Base-by-base conservation (phyloP, 208 protist species). In the Leishmania lainsoni region DNA sequence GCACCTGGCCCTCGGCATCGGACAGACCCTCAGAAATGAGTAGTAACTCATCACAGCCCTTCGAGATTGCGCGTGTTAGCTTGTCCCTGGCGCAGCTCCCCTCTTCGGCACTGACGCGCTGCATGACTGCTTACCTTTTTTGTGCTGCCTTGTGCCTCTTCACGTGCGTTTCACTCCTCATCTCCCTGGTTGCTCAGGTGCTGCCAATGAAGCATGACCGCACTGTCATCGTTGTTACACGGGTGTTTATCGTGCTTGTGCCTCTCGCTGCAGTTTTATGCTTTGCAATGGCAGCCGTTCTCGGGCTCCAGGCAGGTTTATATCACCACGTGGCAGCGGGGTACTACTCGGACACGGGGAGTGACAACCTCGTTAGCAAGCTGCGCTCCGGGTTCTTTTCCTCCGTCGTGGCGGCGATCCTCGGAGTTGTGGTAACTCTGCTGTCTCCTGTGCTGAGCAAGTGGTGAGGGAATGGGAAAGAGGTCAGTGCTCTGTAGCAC, bases 41-140 rank as follows among this genome's bases (percentile, higher is more conserved):
- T 56, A 54, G 26, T 56, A n/a, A 22, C 54, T 51, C 29, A 66
- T 26, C 58, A 29, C 54, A 20, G 5, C 22, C 32, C 26, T 9
- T 56, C 16, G 42, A 59, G 75, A 32, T 5, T 2, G 59, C 42
- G 29, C 58, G 63, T 16, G 42, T 79, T 16, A 66, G 17, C 17
- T 39, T n/a, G 14, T 35, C 63, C 29, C 76, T 79, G 14, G n/a
- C 39, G 14, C 3, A 72, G 4, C 20, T 79, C 17, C 63, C 76
- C 26, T 20, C 59, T 17, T 79, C 76, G 39, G n/a, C 61, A 22
- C 63, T 79, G 59, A 71, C 4, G 29, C 65, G 71, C 2, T 85
- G 75, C 78, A 94, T 94, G 88, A 77, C 83, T 3, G 83, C 87
- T 69, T 87, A 94, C 69, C 79, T 92, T 58, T 52, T 81, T 52